Evolutionary conservation across 495 filamentous ascomycete species (phyloP).

Genomic region (Daldinia vernicosa): DNA sequence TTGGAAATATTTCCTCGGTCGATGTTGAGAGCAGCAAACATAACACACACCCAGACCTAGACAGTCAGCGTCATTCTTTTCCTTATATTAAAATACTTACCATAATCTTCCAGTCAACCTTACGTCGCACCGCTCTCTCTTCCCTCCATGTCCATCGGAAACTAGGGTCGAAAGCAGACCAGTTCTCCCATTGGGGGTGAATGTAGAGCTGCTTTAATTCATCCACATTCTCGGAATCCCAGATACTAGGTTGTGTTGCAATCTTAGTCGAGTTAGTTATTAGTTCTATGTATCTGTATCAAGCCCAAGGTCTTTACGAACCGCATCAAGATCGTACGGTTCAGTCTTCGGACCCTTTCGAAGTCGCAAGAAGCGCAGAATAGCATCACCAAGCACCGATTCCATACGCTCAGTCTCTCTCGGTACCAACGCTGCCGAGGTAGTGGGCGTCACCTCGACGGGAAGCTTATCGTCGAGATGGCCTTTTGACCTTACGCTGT

Average conservation of each 20-base stretch:
- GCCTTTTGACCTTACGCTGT: constrained; percentile 16
- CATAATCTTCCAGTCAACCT: constrained; percentile 47
- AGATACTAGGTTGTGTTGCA: constrained; percentile 45
- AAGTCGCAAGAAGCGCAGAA: constrained; percentile 41
- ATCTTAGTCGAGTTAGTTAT: constrained; percentile 29
- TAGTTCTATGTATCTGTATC: background rate
- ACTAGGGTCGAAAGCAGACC: constrained; percentile 38
- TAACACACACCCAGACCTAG: constrained; percentile 42
- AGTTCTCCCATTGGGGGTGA: constrained; percentile 44
- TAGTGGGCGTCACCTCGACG: constrained; percentile 6
- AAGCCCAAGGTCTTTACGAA: constrained; percentile 14
- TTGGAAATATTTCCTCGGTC: constrained; percentile 40
- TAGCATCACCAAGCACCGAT: constrained; percentile 33
- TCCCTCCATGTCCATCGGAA: constrained; percentile 45
- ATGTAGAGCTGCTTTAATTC: constrained; percentile 45
- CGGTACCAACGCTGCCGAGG: constrained; percentile 24
- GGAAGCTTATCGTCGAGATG: constrained; percentile 15
- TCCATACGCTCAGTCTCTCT: constrained; percentile 35
- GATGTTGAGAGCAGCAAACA: constrained; percentile 40
- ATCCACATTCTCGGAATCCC: constrained; percentile 45
- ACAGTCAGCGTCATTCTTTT: constrained; percentile 2
- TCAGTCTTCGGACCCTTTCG: constrained; percentile 38
- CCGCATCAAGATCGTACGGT: constrained; percentile 40
- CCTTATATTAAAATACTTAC: constrained; percentile 5
- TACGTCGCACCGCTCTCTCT: constrained; percentile 39